phyloP scores from a whole-genome alignment of 2,329 filamentous ascomycete species.

The Colletotrichum orbiculare region DNA sequence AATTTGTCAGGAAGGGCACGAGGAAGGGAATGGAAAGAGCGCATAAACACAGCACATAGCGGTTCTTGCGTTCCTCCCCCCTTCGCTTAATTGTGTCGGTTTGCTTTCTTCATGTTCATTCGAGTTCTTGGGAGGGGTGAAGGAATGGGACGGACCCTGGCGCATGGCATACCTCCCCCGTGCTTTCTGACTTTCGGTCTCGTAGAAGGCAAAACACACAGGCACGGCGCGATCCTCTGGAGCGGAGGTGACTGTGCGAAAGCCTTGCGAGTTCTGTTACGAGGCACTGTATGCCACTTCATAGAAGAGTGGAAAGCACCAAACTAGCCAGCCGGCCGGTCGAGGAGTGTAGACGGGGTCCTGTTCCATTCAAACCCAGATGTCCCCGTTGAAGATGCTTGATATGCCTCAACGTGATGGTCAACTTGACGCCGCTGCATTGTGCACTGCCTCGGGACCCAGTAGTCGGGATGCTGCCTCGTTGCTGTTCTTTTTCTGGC shows the following conservation, averaged over 20 bases:
- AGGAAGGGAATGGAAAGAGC: not conserved
- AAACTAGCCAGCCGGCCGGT: too few species aligned
- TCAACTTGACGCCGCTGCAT: too few species aligned
- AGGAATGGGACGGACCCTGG: conserved; percentile 4
- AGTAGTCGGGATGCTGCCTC: not conserved
- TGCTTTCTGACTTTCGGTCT: conserved; percentile 7
- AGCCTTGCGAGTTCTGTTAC: not conserved
- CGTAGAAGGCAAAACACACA: not conserved
- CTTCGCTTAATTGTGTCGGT: not conserved
- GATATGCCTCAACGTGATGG: too few species aligned
- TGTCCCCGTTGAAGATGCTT: too few species aligned
- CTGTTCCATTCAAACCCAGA: too few species aligned
- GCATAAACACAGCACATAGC: not conserved
- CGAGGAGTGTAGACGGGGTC: too few species aligned
- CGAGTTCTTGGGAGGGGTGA: not conserved
- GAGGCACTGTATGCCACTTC: conserved; percentile 12
- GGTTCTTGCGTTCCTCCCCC: conserved; percentile 12
- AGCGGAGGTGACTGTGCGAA: conserved; percentile 21
- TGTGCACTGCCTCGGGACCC: too few species aligned
- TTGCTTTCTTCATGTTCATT: not conserved
- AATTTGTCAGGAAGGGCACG: not conserved
- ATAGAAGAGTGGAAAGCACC: not conserved
- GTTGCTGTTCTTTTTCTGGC: not conserved
- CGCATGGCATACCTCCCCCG: not conserved
- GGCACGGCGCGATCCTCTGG: conserved; percentile 6